A percentile compares a stretch with the other conserved stretches of the same genome.
phyloP scores from a whole-genome alignment of 306 rosid genomes.

The Sicyos baderoa region DNA sequence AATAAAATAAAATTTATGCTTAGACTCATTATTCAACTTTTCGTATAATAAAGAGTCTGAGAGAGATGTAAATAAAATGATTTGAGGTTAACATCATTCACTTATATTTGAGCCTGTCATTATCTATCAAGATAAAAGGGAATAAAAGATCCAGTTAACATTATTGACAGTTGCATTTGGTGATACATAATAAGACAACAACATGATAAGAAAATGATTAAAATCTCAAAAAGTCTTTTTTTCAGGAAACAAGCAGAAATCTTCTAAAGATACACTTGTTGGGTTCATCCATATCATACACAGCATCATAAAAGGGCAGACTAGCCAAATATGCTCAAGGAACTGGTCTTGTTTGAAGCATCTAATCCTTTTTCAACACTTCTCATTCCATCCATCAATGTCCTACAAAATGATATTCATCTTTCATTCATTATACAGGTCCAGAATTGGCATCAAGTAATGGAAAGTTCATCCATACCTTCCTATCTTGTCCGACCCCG shows the following conservation, averaged over 20 bases:
- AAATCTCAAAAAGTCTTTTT: neutral
- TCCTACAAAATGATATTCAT: constrained; percentile 35
- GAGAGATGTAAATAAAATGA: neutral
- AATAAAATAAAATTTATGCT: too few species aligned
- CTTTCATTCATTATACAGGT: neutral
- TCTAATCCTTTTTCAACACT: constrained; percentile 55
- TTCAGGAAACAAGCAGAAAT: constrained; percentile 7
- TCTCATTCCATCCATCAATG: constrained; percentile 49
- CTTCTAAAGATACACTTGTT: constrained; percentile 1
- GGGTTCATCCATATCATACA: constrained; percentile 1
- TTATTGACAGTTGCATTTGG: constrained; percentile 12
- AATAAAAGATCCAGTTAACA: neutral
- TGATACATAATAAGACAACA: neutral
- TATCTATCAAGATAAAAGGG: neutral
- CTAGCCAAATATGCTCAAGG: constrained; percentile 67
- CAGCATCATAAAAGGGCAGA: neutral
- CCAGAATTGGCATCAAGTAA: neutral
- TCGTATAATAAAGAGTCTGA: too few species aligned
- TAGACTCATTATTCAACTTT: too few species aligned
- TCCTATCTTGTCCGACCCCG: constrained; percentile 41
- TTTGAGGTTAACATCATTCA: neutral
- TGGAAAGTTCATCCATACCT: constrained; percentile 33
- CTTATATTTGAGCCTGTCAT: neutral
- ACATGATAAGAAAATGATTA: constrained; percentile 6
- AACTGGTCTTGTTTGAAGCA: constrained; percentile 70